These are phyloP conservation scores for Debaryomycetaceae sp. DNA, from an alignment of 1,139 yeast species.

Conservation along the genomic window DNA sequence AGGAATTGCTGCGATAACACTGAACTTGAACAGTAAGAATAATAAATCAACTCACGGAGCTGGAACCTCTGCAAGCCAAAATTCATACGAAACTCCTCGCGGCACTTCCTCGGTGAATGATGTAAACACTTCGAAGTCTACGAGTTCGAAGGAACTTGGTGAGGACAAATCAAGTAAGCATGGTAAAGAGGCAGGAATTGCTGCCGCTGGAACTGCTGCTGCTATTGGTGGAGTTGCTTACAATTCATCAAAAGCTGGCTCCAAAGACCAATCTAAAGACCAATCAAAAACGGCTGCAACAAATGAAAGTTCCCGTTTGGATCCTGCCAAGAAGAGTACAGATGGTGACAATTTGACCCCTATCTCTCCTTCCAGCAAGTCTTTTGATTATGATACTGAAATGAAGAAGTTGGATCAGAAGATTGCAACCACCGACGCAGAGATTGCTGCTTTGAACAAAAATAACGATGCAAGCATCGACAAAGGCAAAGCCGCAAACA, in stretches of 20 bases:
- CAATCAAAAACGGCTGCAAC: background rate
- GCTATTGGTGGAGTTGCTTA: constrained; percentile 2
- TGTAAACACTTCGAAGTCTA: constrained; percentile 3
- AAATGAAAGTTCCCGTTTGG: background rate
- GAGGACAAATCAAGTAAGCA: no score
- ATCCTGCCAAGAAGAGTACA: background rate
- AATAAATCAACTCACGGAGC: background rate
- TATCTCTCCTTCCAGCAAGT: constrained; percentile 14
- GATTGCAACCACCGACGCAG: constrained; percentile 23
- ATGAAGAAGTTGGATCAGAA: constrained; percentile 20
- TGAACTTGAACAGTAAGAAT: no score
- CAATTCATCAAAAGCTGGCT: constrained; percentile 5
- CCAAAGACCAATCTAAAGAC: background rate
- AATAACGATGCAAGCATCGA: constrained; percentile 5
- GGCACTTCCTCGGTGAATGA: constrained; percentile 1
- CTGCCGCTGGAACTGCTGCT: constrained; percentile 2
- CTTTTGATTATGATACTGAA: constrained; percentile 21
- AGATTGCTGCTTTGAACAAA: constrained; percentile 18
- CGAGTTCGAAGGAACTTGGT: background rate
- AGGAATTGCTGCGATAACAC: constrained; percentile 18
- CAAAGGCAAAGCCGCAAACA: background rate
- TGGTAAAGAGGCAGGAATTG: constrained; percentile 6
- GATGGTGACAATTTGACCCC: background rate
- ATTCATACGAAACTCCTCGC: constrained; percentile 4
- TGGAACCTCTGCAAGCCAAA: constrained; percentile 3